Evolutionary conservation across 2,329 filamentous ascomycete genomes (phyloP), one percentile per base, ranked within the genome.

Genomic region (Magnaporthiopsis rhizophila): DNA sequence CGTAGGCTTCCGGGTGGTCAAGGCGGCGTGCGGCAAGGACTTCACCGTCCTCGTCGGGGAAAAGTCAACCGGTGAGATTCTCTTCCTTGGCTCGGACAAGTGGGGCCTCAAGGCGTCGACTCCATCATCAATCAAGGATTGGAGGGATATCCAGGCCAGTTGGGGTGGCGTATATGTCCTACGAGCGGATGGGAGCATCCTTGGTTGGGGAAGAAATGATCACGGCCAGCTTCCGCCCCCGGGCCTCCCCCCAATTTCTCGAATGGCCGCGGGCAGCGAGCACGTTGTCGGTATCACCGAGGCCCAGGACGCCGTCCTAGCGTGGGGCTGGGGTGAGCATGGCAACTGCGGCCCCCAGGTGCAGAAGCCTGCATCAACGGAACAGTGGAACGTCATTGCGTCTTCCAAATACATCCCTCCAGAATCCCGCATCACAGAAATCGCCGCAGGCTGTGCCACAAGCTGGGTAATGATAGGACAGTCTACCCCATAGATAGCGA

Each of bases 311-410:
- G 38, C 34, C 62, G 86, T 97, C 1, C 77, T 96, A 61, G 85
- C 91, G 1, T 98, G 94, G 92, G 95, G 95, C 26, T 99, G 95
- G 95, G 93, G 92, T 2, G 94, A 98, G 76, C 95, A 99, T 77
- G 95, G 95, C 1, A 99, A 99, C 74, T 99, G 95, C 74, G 95
- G 95, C 3, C 84, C 86, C 57, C 28, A 68, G 38, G n/a, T 66
- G 26, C 30, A 79, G 83, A 15, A 85, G 86, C 66, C 83, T 66
- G 86, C 86, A 62, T 85, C 90, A 74, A 92, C 59, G 89, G 88
- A 84, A 12, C 81, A 80, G 66, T 91, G 84, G 80, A 92, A 89
- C 72, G 77, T 85, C 65, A 84, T 96, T 71, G 82, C 83, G 28
- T 83, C 86, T 59, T 78, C 80, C 63, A 81, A 80, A 68, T 81